Conservation (phyloP, 2,329 filamentous ascomycete species). For the Orbilia javanica region DNA sequence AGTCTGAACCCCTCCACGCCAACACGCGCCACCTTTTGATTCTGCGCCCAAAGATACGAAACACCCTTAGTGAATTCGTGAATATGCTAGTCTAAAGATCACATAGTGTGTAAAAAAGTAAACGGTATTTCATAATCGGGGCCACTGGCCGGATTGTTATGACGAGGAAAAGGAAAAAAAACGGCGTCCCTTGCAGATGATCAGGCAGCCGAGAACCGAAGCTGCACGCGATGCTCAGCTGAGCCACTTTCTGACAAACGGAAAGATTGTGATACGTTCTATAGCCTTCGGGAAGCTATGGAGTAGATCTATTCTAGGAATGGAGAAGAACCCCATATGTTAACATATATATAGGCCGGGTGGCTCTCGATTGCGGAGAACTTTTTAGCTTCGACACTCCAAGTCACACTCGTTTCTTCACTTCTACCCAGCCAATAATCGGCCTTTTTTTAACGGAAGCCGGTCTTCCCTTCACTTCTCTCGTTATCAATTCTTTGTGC, state of each 20-base stretch:
- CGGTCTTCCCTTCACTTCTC: conserved; percentile 5
- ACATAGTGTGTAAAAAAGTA: not conserved
- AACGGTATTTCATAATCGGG: not conserved
- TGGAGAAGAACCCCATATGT: not conserved
- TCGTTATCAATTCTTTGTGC: not conserved
- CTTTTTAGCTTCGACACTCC: not conserved
- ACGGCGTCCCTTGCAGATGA: not conserved
- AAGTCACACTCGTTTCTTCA: conserved; percentile 2
- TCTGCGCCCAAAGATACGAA: not conserved
- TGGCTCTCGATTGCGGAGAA: not conserved
- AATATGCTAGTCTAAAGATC: not conserved
- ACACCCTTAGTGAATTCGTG: not conserved
- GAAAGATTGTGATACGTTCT: conserved; percentile 22
- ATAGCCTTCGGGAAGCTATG: conserved; percentile 14
- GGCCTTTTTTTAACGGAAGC: conserved; percentile 3
- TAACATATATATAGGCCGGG: conserved; percentile 1
- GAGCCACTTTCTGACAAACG: conserved; percentile 19
- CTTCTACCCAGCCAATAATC: not conserved
- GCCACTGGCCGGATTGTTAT: not conserved
- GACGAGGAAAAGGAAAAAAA: not conserved
- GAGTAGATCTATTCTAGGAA: not conserved
- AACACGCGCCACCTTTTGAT: not conserved
- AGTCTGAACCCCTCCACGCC: not conserved
- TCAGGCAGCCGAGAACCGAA: conserved; percentile 10
- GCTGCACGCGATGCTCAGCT: not conserved